Base-by-base conservation (phyloP, 2,329 filamentous ascomycete species). In the Thielaviopsis populi region DNA sequence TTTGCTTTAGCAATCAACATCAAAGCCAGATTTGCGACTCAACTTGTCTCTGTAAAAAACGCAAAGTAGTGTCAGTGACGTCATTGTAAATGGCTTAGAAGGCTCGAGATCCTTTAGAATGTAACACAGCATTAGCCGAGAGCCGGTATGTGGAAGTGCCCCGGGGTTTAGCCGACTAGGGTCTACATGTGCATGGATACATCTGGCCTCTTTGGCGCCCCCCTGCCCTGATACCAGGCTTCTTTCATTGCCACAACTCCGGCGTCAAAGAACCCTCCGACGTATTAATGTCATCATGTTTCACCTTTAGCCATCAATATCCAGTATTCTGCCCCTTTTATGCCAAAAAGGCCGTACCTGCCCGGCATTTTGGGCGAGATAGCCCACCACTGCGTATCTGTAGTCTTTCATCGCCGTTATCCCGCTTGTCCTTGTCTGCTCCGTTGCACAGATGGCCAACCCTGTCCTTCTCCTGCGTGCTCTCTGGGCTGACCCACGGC, bases 371-470 rank as follows among this genome's bases (percentile, higher is more conserved):
- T 37, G 33, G 3, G 10, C 10, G 33, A 37, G 33, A 37, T n/a
- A 19, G 84, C 60, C 83, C 48, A 8, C 48, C 19, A 3, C 10
- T 22, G 6, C n/a, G 5, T 8, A 37, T 37, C 33, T 37, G 3
- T 8, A 4, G 33, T 37, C 33, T 4, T 37, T 8, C 10, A 8
- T 33, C 30, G 7, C 3, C 30, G 30, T 7, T 7, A 3, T 7
- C 30, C 30, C 30, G 3, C 30, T 7, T 7, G 3, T 33, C 30
- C 30, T 33, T 7, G 33, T 8, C 11, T 22, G 17, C 48, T 17
- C 7, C 27, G 19, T 50, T 15, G 1, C 43, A 15, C 15, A n/a
- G 17, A 63, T 63, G 54, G 8, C 62, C n/a, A 59, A 65, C 37
- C 59, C 64, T 1, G 48, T 65, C n/a, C 7, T 54, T n/a, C 64